A percentile compares a stretch with the other conserved stretches of the same genome.
Conservation (phyloP, 768 basidiomycete genomes). For the Boletus tomentosulus region DNA sequence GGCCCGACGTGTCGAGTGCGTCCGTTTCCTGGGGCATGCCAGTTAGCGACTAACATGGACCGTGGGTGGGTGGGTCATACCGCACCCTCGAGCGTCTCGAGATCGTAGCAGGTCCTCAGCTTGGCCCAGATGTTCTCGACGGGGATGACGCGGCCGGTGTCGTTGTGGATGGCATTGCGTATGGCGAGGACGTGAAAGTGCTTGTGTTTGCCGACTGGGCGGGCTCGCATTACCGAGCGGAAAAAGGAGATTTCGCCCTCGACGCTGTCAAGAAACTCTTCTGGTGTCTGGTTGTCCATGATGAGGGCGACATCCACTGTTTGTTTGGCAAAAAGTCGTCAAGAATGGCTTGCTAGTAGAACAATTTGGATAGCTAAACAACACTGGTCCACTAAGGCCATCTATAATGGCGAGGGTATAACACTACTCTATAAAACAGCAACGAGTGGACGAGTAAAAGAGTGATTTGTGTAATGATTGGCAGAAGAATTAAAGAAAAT, state of each 20-base stretch:
- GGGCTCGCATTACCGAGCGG: slow-evolving; percentile 71
- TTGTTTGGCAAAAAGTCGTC: slow-evolving; percentile 19
- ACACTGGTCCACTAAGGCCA: slow-evolving; percentile 12
- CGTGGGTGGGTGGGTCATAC: slow-evolving; percentile 9
- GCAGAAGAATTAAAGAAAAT: slow-evolving; percentile 7
- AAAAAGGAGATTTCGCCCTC: slow-evolving; percentile 87
- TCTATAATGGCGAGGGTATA: slow-evolving; percentile 22
- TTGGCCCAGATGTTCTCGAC: slow-evolving; percentile 74
- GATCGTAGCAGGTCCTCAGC: slow-evolving; percentile 63
- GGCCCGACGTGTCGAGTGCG: slow-evolving; percentile 41
- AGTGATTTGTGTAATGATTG: slow-evolving; percentile 14
- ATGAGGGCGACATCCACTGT: neutral
- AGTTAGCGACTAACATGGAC: too few relatives aligned
- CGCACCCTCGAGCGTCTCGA: slow-evolving; percentile 72
- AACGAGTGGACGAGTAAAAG: slow-evolving; percentile 24
- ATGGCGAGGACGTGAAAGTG: slow-evolving; percentile 80
- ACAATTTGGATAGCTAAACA: slow-evolving; percentile 24
- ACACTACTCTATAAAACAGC: slow-evolving; percentile 26
- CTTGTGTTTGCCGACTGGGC: slow-evolving; percentile 80
- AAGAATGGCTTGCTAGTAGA: slow-evolving; percentile 10
- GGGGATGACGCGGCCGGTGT: slow-evolving; percentile 59
- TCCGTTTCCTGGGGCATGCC: slow-evolving; percentile 37
- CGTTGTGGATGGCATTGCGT: slow-evolving; percentile 63
- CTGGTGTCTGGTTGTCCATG: slow-evolving; percentile 30
- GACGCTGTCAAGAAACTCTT: slow-evolving; percentile 60